Evolutionary conservation across 345 rosid genomes (phyloP), one percentile per base, ranked within the genome.

Genomic region (Salix dunnii): DNA sequence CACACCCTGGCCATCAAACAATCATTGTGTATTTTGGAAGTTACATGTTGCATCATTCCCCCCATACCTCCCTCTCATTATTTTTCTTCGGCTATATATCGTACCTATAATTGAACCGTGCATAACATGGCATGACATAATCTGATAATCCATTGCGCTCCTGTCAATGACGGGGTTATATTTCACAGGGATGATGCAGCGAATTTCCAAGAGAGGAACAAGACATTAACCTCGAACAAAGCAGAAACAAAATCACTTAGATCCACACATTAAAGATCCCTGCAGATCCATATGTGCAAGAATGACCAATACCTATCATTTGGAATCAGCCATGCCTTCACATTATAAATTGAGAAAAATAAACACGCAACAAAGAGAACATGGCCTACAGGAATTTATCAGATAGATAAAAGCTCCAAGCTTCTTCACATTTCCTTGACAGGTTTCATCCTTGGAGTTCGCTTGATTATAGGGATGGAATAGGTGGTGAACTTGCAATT

Each of bases 21-120:
- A 48, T 51, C 84, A 76, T 64, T 28, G 17, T 67, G 72, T 53
- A 42, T 63, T 80, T 83, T 83, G 78, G 73, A 79, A 79, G 78
- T 49, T 73, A 63, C 40, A 79, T 62, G 49, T 11, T 43, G 49
- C 49, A 43, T 43, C 49, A 3, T 43, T 3, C 17, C 49, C 49
- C 17, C 49, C 49, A 11, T 1, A 0, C 17, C 14, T 43, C 49
- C 17, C 49, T 43, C 5, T 43, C 17, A 13, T 43, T 43, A 43
- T 43, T 43, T 43, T 43, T 43, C 46, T 43, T 43, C 3, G 12
- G 4, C 3, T 43, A 12, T 43, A n/a, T 20, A 55, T 55, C 62
- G 7, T 55, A 10, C 1, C 40, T 7, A 38, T 55, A 3, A 55
- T 58, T 25, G 63, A 58, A 58, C 1, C 28, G n/a, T 58, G 28